These are phyloP conservation scores for Peronospora destructor DNA, from an alignment of 352 stramenopile genomes.

Conservation along the genomic window DNA sequence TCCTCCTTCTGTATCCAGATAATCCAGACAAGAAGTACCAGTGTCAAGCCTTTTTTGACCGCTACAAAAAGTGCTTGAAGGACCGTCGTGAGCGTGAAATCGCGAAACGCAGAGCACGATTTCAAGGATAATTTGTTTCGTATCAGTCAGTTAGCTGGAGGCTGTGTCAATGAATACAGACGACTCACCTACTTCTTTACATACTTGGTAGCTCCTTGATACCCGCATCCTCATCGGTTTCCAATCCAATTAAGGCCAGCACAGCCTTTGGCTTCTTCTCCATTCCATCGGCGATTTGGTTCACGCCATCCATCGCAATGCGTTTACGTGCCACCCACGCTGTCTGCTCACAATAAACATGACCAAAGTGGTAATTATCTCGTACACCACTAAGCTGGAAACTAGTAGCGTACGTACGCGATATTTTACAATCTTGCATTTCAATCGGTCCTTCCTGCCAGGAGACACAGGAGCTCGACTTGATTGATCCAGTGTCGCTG, in stretches of 20 bases:
- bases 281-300: conserved; percentile 77
- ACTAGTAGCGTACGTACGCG: conserved; percentile 29
- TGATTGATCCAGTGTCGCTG: conserved; percentile 39
- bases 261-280: conserved; percentile 75
- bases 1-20: conserved; percentile 21
- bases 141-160: neutral
- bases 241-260: conserved; percentile 47
- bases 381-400: neutral
- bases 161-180: conserved; percentile 6
- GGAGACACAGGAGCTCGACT: conserved; percentile 41
- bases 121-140: conserved; percentile 4
- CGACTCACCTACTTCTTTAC: conserved; percentile 25
- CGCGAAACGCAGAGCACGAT: conserved; percentile 26
- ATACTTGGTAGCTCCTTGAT: conserved; percentile 65
- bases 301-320: conserved; percentile 68
- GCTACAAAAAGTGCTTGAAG: conserved; percentile 63
- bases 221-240: conserved; percentile 65
- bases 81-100: conserved; percentile 39
- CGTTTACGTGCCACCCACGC: conserved; percentile 71
- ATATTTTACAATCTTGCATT: conserved; percentile 60
- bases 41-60: conserved; percentile 55
- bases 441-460: conserved; percentile 54
- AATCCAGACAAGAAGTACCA: conserved; percentile 41
- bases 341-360: conserved; percentile 28
- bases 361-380: conserved; percentile 1